Conservation (phyloP, 2,329 filamentous ascomycete genomes). For the Cryphonectria nitschkei region DNA sequence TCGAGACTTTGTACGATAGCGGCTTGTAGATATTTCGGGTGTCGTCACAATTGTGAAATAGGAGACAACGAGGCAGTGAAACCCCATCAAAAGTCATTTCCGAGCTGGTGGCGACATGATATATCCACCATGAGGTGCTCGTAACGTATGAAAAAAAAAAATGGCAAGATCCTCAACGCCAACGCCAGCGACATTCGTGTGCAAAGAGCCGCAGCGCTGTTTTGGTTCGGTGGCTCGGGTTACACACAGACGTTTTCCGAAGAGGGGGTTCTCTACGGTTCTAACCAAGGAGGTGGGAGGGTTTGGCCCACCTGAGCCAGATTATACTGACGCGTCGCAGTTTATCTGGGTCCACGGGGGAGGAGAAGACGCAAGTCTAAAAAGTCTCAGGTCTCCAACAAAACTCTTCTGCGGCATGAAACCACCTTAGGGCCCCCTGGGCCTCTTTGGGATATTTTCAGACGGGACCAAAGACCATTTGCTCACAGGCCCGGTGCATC, state of each 20-base stretch:
- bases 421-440: not conserved
- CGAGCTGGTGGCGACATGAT: constrained; percentile 4
- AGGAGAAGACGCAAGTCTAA: not conserved
- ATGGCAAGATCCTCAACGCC: not conserved
- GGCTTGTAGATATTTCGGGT: not conserved
- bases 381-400: not conserved
- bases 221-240: not conserved
- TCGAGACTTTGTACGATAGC: too few species aligned
- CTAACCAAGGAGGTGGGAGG: not conserved
- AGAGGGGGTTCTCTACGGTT: not conserved
- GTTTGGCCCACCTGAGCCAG: not conserved
- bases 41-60: not conserved
- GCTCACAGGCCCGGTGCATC: not conserved
- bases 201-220: not conserved
- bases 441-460: not conserved
- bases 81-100: not conserved
- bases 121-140: constrained; percentile 1
- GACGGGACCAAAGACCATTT: not conserved
- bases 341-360: not conserved
- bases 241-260: not conserved
- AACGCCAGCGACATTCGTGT: not conserved
- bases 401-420: not conserved
- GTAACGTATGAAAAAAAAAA: not conserved
- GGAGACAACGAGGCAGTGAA: constrained; percentile 2
- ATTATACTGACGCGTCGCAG: constrained; percentile 7